Conservation (phyloP, 805 yeast species). For the Scheffersomyces spartinae region DNA sequence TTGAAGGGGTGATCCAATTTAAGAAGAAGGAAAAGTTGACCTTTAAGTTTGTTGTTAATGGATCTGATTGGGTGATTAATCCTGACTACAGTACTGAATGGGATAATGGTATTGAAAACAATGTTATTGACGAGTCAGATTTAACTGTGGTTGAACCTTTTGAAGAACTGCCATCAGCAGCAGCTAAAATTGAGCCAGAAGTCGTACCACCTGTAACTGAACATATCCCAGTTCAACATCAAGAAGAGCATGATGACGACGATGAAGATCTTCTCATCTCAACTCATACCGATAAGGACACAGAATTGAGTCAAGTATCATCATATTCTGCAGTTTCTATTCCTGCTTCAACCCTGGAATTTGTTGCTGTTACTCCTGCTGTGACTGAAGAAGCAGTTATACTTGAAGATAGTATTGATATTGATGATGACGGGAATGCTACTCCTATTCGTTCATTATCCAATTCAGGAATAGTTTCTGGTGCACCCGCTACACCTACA, state of each 20-base stretch:
- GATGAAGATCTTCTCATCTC: too few species aligned
- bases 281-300: too few species aligned
- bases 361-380: constrained; percentile 1
- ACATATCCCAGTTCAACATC: too few species aligned
- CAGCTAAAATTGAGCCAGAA: too few species aligned
- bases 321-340: too few species aligned
- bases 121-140: constrained; percentile 11
- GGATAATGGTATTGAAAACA: constrained; percentile 17
- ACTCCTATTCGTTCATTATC: constrained; percentile 2
- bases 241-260: too few species aligned
- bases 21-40: constrained; percentile 13
- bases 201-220: too few species aligned
- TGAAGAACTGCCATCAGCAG: too few species aligned
- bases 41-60: constrained; percentile 28
- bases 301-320: too few species aligned
- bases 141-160: constrained; percentile 5
- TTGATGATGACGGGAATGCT: constrained; percentile 21
- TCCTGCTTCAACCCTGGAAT: too few species aligned
- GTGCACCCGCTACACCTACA: constrained; percentile 1
- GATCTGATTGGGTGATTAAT: constrained; percentile 16
- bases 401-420: constrained; percentile 9
- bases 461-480: too few species aligned
- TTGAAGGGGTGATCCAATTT: constrained; percentile 12
- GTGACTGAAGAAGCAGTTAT: constrained; percentile 1
- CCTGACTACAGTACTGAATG: constrained; percentile 7